Conservation (phyloP, 2,329 filamentous ascomycete species). For the Alternaria postmessia region DNA sequence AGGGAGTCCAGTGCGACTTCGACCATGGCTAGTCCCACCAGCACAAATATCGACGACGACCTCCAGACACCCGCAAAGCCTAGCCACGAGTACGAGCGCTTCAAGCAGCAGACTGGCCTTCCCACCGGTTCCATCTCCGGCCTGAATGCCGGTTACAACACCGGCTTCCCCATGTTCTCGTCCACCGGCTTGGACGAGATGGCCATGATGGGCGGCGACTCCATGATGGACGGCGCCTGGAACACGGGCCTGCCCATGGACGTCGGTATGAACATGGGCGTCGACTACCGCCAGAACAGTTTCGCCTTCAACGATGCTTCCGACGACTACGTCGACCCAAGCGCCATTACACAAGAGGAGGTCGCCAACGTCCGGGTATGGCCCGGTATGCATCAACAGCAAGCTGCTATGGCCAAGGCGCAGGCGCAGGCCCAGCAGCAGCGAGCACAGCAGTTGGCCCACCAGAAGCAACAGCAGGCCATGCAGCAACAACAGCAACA, state of each 20-base stretch:
- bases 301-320: slow-evolving; percentile 66
- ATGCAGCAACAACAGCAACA: slow-evolving; percentile 49
- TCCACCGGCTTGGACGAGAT: slow-evolving; percentile 75
- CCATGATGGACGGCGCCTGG: slow-evolving; percentile 64
- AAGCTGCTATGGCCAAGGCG: slow-evolving; percentile 66
- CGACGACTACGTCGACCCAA: slow-evolving; percentile 75
- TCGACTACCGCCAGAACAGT: slow-evolving; percentile 62
- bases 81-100: slow-evolving; percentile 93
- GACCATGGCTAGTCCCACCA: slow-evolving; percentile 64
- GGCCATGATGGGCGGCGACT: slow-evolving; percentile 59
- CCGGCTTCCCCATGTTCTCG: slow-evolving; percentile 58
- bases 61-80: slow-evolving; percentile 75
- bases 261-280: slow-evolving; percentile 74
- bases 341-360: slow-evolving; percentile 72
- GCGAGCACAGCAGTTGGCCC: slow-evolving; percentile 53
- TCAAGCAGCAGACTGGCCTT: slow-evolving; percentile 94
- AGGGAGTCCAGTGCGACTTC: slow-evolving; percentile 63
- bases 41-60: slow-evolving; percentile 58
- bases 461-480: slow-evolving; percentile 52
- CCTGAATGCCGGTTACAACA: slow-evolving; percentile 67
- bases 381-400: slow-evolving; percentile 92
- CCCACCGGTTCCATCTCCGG: slow-evolving; percentile 84
- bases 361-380: slow-evolving; percentile 75
- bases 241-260: slow-evolving; percentile 60
- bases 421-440: slow-evolving; percentile 49